Percentiles rank a stretch among this genome's conserved stretches.
Evolutionary conservation across 2,329 filamentous ascomycete species (phyloP).

Genomic region (Podosphaera fusca): DNA sequence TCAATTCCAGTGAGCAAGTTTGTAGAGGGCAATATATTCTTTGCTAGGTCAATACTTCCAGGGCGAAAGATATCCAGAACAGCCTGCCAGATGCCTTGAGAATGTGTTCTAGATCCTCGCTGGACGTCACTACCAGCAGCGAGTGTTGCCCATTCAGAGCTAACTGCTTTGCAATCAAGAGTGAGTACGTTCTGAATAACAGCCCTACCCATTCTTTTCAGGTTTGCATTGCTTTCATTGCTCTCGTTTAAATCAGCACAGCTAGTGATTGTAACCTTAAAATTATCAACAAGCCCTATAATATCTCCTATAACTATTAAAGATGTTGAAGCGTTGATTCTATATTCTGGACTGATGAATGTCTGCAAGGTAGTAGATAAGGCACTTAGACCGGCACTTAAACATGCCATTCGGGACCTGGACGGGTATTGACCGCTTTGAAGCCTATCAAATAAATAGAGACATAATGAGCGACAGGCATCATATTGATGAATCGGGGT

Average conservation of each 20-base stretch:
- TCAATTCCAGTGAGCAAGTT: conserved; percentile 53
- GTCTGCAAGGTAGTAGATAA: conserved; percentile 32
- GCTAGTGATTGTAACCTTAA: conserved; percentile 34
- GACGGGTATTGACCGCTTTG: conserved; percentile 31
- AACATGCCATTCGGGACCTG: conserved; percentile 35
- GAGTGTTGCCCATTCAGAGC: conserved; percentile 44
- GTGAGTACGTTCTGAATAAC: conserved; percentile 44
- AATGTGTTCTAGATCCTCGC: conserved; percentile 44
- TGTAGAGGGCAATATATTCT: conserved; percentile 35
- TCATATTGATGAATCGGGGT: conserved; percentile 53
- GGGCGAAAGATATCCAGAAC: conserved; percentile 45
- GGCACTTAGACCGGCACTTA: conserved; percentile 38
- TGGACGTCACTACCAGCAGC: conserved; percentile 32
- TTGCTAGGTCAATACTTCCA: conserved; percentile 48
- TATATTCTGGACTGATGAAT: conserved; percentile 28
- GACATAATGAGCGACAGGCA: conserved; percentile 55
- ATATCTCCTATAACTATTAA: conserved; percentile 40
- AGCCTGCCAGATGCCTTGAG: conserved; percentile 55
- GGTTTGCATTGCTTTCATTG: conserved; percentile 22
- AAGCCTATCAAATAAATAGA: conserved; percentile 47
- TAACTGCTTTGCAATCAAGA: conserved; percentile 48
- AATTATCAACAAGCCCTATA: conserved; percentile 39
- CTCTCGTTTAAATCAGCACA: conserved; percentile 24
- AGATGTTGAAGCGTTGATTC: conserved; percentile 26
- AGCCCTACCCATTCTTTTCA: conserved; percentile 32